Base-by-base conservation (phyloP, 1,139 yeast species). In the Kazachstania sp. region DNA sequence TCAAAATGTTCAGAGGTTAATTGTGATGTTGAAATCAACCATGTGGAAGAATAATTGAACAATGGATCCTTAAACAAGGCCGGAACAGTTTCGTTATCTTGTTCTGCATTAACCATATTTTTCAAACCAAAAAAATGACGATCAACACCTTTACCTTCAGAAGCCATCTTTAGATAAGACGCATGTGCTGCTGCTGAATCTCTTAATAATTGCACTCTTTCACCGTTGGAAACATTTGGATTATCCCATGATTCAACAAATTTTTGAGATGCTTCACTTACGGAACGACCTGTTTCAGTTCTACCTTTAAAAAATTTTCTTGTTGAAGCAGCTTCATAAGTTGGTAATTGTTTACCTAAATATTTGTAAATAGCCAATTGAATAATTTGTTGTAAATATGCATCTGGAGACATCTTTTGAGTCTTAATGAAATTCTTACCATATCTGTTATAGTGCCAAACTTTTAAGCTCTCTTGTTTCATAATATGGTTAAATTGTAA, bases 301-400 rank as follows among this genome's bases (percentile, higher is more conserved):
- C 98, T 80, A 49, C 98, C 98, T 59, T 79, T 81, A 63, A 81
- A 84, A 70, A 76, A 90, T 64, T 81, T 82, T 68, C 97, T 79
- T 4, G 97, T 90, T 28, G 97, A 88, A 7, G 97, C 97, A 44
- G 95, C 84, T 68, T 92, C 98, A 67, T 92, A 92, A 26, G 97
- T 92, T 54, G 97, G 97, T 65, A 94, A 77, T 51, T 81, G 73
- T 49, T 77, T 79, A 31, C 95, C 95, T 44, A 87, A 77, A 69
- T 81, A 74, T 69, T 88, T 88, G 74, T 73, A 90, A 63, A 82
- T 78, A 16, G 88, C 86, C 56, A 84, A 71, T 69, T 84, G 94
- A 61, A 84, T 78, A 63, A 83, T 61, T 77, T 83, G 78, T 66
- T 84, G 94, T 46, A 82, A 78, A 56, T 74, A 83, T 1, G 90